Conservation (phyloP, 495 filamentous ascomycete species). For the Mytilinidion resinicola region DNA sequence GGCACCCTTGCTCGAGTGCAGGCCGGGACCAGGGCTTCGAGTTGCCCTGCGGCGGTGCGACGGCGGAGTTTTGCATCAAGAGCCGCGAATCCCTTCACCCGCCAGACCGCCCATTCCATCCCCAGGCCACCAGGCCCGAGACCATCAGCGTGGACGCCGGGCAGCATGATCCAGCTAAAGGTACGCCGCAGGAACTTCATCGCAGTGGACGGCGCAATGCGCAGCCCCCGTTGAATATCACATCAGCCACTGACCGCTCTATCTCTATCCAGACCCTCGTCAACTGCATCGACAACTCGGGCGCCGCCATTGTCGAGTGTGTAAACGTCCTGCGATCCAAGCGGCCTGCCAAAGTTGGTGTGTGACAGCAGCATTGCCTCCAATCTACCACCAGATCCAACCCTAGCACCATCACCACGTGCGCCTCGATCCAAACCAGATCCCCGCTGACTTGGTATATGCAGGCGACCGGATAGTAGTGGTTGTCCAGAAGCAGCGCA, state of each 20-base stretch:
- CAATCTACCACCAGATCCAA: not conserved
- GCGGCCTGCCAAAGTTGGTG: slow-evolving; percentile 83
- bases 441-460: not conserved
- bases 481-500: slow-evolving; percentile 92
- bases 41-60: not conserved
- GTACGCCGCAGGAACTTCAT: slow-evolving; percentile 38
- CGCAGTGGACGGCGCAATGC: not conserved
- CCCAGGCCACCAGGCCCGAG: not conserved
- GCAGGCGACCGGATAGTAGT: slow-evolving; percentile 94
- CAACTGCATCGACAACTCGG: slow-evolving; percentile 99
- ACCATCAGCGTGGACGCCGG: not conserved
- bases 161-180: slow-evolving; percentile 97
- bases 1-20: slow-evolving; percentile 1
- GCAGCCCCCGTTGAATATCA: not conserved
- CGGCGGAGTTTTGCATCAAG: not conserved
- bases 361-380: slow-evolving; percentile 22
- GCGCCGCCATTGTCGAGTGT: slow-evolving; percentile 96
- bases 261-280: slow-evolving; percentile 70
- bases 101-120: not conserved
- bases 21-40: not conserved
- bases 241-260: slow-evolving; percentile 7
- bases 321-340: slow-evolving; percentile 88
- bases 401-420: not conserved
- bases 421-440: not conserved
- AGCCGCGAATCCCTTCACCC: not conserved